A percentile compares a stretch with the other conserved stretches of the same genome.
These are phyloP conservation scores for Acacia melanoxylon DNA, from an alignment of 306 rosid species.

Conservation along the genomic window DNA sequence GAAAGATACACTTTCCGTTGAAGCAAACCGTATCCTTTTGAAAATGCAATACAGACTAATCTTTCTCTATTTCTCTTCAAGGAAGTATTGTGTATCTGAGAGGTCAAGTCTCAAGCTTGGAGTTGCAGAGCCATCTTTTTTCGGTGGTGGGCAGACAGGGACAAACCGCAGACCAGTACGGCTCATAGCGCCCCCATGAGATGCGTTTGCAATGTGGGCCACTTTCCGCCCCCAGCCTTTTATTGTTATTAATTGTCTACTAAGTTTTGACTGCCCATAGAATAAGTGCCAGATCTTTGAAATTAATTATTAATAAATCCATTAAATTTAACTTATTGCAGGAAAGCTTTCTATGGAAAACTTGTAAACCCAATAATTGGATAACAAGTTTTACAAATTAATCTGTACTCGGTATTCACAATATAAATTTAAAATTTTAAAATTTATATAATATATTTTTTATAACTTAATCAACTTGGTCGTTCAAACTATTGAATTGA, in stretches of 20 bases:
- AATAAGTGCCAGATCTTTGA: no score
- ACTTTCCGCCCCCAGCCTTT: background rate
- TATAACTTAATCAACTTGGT: no score
- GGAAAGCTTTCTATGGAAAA: no score
- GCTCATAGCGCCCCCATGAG: slow-evolving; percentile 28
- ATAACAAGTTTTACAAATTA: no score
- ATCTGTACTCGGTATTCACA: no score
- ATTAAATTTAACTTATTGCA: no score
- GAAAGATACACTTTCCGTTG: slow-evolving; percentile 26
- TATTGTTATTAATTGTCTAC: background rate
- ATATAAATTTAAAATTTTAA: no score
- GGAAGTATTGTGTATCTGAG: background rate
- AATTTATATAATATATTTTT: no score
- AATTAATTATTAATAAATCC: no score
- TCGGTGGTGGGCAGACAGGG: background rate
- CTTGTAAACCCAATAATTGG: no score
- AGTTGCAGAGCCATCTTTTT: background rate
- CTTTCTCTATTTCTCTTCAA: slow-evolving; percentile 1
- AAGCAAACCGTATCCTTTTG: slow-evolving; percentile 21
- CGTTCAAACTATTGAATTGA: no score
- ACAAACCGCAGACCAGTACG: slow-evolving; percentile 2
- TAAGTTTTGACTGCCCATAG: background rate
- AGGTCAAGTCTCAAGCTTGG: slow-evolving; percentile 20
- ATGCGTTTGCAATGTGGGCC: slow-evolving; percentile 47
- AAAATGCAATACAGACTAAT: slow-evolving; percentile 29